These are phyloP conservation scores for Rickenella mellea DNA, from an alignment of 768 basidiomycete genomes.

Conservation along the genomic window DNA sequence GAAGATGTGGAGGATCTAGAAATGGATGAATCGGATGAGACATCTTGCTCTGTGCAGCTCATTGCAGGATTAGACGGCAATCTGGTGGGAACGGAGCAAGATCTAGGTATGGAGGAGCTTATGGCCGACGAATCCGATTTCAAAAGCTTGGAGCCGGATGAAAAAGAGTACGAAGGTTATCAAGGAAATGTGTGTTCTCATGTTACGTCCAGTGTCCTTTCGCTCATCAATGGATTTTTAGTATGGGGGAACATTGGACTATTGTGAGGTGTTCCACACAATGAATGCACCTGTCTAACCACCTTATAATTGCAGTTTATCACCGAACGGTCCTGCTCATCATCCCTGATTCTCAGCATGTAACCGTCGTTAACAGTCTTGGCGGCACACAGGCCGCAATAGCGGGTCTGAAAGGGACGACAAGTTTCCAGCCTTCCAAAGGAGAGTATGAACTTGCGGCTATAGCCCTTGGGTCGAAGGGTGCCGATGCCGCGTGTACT, in stretches of 20 bases:
- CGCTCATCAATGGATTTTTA: constrained; percentile 12
- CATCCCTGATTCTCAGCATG: no score
- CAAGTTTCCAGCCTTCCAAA: no score
- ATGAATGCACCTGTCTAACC: constrained; percentile 11
- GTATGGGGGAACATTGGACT: constrained; percentile 22
- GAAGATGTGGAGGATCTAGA: constrained; percentile 1
- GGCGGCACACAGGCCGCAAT: no score
- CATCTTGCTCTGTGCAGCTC: constrained; percentile 14
- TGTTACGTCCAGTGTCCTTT: neutral
- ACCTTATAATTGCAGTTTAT: constrained; percentile 11
- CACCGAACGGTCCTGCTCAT: constrained; percentile 23
- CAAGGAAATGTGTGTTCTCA: constrained; percentile 27
- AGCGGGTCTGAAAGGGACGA: no score
- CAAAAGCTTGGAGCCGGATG: constrained; percentile 23
- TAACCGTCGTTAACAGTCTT: no score
- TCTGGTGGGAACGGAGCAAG: constrained; percentile 5
- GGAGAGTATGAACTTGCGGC: no score
- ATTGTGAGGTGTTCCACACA: neutral
- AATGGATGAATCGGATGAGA: constrained; percentile 8
- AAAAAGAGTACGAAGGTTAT: constrained; percentile 31
- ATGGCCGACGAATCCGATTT: constrained; percentile 27
- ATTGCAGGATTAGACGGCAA: constrained; percentile 24
- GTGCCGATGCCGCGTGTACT: no score
- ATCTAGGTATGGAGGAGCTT: constrained; percentile 14
- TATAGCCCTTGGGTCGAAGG: no score